Percentiles rank a stretch among this genome's conserved stretches.
Evolutionary conservation across 306 rosid species (phyloP).

Genomic region (Vigna hirtella): DNA sequence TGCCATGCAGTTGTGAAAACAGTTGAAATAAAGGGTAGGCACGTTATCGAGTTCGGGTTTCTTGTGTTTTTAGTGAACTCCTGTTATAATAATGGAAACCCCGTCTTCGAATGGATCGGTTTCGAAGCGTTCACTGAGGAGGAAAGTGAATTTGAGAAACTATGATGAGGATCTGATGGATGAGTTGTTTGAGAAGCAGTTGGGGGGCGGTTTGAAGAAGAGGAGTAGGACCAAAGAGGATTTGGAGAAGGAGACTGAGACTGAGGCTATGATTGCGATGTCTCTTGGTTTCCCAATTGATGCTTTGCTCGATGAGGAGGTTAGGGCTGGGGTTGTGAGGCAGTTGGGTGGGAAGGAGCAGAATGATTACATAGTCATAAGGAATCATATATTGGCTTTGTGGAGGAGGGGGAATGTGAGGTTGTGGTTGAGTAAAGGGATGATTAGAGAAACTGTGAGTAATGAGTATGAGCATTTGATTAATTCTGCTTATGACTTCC

Average conservation of each 20-base stretch:
- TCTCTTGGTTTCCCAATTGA: constrained; percentile 91
- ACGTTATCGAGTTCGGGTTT: constrained; percentile 17
- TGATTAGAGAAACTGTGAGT: constrained; percentile 80
- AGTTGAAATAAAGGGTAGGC: background rate
- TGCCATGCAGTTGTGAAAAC: background rate
- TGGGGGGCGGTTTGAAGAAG: constrained; percentile 72
- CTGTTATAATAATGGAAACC: constrained; percentile 57
- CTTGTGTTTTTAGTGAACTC: background rate
- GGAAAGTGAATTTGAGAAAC: constrained; percentile 61
- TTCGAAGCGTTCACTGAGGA: constrained; percentile 69
- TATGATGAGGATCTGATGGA: constrained; percentile 86
- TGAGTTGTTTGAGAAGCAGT: constrained; percentile 72
- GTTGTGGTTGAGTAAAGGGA: constrained; percentile 78
- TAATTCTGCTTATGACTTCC: constrained; percentile 80
- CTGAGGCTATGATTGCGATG: constrained; percentile 92
- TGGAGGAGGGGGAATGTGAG: constrained; percentile 94
- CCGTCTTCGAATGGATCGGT: constrained; percentile 57
- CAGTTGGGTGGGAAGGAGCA: constrained; percentile 90
- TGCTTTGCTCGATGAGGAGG: constrained; percentile 80
- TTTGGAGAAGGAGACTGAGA: constrained; percentile 88
- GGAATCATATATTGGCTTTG: constrained; percentile 87
- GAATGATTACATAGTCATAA: constrained; percentile 88
- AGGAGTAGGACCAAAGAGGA: constrained; percentile 62
- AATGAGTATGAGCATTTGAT: constrained; percentile 77
- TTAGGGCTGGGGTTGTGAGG: constrained; percentile 76